Evolutionary conservation across 2,329 filamentous ascomycete species (phyloP).

Genomic region (Cladobotryum protrusum): DNA sequence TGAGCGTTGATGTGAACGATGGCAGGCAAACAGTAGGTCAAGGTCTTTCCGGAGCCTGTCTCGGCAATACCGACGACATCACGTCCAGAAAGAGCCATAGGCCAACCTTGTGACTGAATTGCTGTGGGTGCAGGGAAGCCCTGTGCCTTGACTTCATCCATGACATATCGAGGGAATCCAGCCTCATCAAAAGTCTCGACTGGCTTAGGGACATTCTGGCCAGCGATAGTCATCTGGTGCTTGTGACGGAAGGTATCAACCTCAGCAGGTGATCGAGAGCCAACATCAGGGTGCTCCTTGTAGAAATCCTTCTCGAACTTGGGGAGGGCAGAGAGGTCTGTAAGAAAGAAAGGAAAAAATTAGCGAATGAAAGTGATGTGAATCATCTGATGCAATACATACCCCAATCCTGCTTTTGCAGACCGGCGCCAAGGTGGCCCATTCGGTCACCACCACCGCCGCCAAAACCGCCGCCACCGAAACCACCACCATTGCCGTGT

Average conservation of each 20-base stretch:
- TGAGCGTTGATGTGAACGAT: constrained; percentile 99
- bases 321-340: constrained; percentile 71
- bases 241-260: constrained; percentile 83
- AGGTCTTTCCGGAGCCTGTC: constrained; percentile 97
- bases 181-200: constrained; percentile 98
- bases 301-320: constrained; percentile 99
- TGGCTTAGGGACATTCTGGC: constrained; percentile 78
- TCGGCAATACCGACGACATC: constrained; percentile 99
- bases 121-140: constrained; percentile 90
- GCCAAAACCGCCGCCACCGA: constrained; percentile 29
- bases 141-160: constrained; percentile 97
- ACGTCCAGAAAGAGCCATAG: constrained; percentile 95
- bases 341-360: neutral
- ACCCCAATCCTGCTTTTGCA: constrained; percentile 90
- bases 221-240: constrained; percentile 77
- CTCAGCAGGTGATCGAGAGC: constrained; percentile 66
- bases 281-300: constrained; percentile 83
- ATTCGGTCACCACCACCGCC: constrained; percentile 85
- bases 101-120: constrained; percentile 98
- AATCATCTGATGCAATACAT: constrained; percentile 31
- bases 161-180: constrained; percentile 92
- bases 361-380: neutral
- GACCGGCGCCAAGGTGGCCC: constrained; percentile 78
- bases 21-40: constrained; percentile 94
- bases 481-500: constrained; percentile 27